Conservation (phyloP, 2,329 filamentous ascomycete genomes). For the Xylariales sp. region DNA sequence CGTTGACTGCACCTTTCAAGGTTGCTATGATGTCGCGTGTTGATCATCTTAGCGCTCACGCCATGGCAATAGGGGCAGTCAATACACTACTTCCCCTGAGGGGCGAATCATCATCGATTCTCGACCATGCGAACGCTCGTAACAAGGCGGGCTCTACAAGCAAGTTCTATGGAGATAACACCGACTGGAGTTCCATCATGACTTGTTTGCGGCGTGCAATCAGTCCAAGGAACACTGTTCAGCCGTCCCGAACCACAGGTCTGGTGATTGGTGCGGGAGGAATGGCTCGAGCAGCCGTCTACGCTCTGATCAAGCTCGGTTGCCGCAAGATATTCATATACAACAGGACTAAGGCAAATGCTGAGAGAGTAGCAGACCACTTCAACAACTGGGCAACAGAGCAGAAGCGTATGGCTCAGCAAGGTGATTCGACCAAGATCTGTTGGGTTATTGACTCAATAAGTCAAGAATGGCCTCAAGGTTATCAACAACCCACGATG, state of each 20-base stretch:
- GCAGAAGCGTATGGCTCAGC: slow-evolving; percentile 25
- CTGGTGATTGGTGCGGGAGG: slow-evolving; percentile 61
- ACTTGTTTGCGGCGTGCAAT: slow-evolving; percentile 61
- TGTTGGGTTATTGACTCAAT: slow-evolving; percentile 54
- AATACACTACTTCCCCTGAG: slow-evolving; percentile 68
- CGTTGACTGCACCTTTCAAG: slow-evolving; percentile 66
- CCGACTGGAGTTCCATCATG: slow-evolving; percentile 63
- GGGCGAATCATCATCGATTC: slow-evolving; percentile 40
- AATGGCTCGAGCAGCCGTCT: slow-evolving; percentile 71
- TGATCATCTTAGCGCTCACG: slow-evolving; percentile 62
- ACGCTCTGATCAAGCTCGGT: slow-evolving; percentile 67
- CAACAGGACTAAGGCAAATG: slow-evolving; percentile 60
- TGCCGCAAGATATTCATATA: slow-evolving; percentile 69
- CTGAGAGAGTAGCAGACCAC: slow-evolving; percentile 58
- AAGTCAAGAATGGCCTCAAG: slow-evolving; percentile 58
- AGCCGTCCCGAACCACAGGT: slow-evolving; percentile 46
- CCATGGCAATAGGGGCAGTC: slow-evolving; percentile 65
- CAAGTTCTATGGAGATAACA: slow-evolving; percentile 67
- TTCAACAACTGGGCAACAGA: slow-evolving; percentile 52
- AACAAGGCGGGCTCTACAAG: slow-evolving; percentile 57
- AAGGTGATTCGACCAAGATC: slow-evolving; percentile 33
- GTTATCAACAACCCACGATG: slow-evolving; percentile 61
- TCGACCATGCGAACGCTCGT: slow-evolving; percentile 53
- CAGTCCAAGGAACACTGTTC: slow-evolving; percentile 60
- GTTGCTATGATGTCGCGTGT: slow-evolving; percentile 61